A percentile compares a stretch with the other conserved stretches of the same genome.
Evolutionary conservation across 1,139 yeast species (phyloP).

Genomic region (Geotrichum aggregatum): DNA sequence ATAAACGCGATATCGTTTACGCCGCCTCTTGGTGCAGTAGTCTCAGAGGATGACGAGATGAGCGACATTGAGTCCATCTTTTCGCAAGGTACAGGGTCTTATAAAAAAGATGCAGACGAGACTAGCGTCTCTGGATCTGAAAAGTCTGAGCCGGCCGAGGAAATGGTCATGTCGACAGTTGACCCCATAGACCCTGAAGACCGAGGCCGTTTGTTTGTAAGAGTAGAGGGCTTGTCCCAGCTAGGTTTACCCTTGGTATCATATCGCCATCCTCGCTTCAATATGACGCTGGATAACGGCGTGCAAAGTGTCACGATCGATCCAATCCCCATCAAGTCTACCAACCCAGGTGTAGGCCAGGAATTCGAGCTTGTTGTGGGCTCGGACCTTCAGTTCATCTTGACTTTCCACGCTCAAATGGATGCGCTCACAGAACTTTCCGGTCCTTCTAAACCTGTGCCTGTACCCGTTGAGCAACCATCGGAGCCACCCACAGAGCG

Average conservation of each 20-base stretch:
- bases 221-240: constrained; percentile 58
- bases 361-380: constrained; percentile 80
- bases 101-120: neutral
- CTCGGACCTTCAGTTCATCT: constrained; percentile 55
- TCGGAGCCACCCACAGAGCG: neutral
- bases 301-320: constrained; percentile 79
- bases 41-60: constrained; percentile 15
- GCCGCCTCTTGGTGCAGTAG: constrained; percentile 19
- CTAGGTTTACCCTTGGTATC: constrained; percentile 50
- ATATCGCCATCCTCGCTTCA: constrained; percentile 49
- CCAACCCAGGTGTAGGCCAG: constrained; percentile 51
- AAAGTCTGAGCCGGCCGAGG: neutral
- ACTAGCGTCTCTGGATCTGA: neutral
- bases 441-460: neutral
- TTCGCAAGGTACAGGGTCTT: constrained; percentile 3
- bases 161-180: neutral
- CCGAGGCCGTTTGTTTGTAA: constrained; percentile 71
- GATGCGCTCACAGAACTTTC: constrained; percentile 8
- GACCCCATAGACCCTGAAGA: constrained; percentile 42
- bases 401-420: constrained; percentile 56
- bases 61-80: constrained; percentile 19
- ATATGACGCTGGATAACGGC: constrained; percentile 80
- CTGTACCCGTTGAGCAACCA: neutral
- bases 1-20: constrained; percentile 28
- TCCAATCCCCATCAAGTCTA: constrained; percentile 47